Conservation (phyloP, 2,329 filamentous ascomycete genomes). For the Sclerotinia subarctica region DNA sequence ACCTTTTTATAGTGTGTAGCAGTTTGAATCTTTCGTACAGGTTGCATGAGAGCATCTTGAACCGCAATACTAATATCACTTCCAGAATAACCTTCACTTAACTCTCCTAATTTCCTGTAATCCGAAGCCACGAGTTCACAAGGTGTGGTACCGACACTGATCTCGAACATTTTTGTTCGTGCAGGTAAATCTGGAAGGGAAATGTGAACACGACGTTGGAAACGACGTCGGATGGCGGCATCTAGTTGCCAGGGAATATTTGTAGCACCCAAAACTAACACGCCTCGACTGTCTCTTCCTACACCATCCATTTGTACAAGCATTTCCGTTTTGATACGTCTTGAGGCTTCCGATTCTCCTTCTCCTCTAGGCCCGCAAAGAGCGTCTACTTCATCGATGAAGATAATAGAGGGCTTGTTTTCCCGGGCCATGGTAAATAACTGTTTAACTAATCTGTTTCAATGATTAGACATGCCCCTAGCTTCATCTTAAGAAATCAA, state of each 20-base stretch:
- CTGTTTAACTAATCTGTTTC: slow-evolving; percentile 72
- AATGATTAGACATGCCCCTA: slow-evolving; percentile 18
- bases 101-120: slow-evolving; percentile 72
- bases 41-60: slow-evolving; percentile 95
- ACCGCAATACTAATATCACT: slow-evolving; percentile 95
- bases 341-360: slow-evolving; percentile 94
- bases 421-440: slow-evolving; percentile 97
- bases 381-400: slow-evolving; percentile 97
- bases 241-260: slow-evolving; percentile 99
- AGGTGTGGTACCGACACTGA: slow-evolving; percentile 89
- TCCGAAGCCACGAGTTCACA: slow-evolving; percentile 77
- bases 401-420: slow-evolving; percentile 97
- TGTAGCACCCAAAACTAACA: slow-evolving; percentile 91
- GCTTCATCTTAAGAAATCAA: neutral
- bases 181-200: slow-evolving; percentile 83
- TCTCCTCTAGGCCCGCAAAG: slow-evolving; percentile 89
- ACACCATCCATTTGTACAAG: slow-evolving; percentile 99
- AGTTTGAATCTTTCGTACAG: slow-evolving; percentile 92
- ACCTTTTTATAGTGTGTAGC: slow-evolving; percentile 97
- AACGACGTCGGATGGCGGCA: slow-evolving; percentile 89
- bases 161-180: slow-evolving; percentile 76
- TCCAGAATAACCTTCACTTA: slow-evolving; percentile 92
- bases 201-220: slow-evolving; percentile 95
- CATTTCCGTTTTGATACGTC: slow-evolving; percentile 97
- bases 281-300: slow-evolving; percentile 89